Conservation (phyloP, 306 rosid species). For the Herpetospermum pedunculosum region DNA sequence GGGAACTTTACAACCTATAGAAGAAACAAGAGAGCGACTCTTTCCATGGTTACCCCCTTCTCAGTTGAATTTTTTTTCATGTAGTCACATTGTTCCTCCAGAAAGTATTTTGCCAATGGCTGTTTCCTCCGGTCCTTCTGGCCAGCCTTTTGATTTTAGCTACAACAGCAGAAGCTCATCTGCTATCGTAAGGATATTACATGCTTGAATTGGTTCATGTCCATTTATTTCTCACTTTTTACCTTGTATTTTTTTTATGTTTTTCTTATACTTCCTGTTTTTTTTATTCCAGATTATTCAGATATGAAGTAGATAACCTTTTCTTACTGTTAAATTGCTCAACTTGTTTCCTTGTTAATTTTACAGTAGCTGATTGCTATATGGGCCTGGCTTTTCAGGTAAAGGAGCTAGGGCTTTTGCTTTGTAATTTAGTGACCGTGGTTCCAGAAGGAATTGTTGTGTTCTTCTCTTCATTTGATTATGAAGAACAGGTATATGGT, state of each 20-base stretch:
- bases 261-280: neutral
- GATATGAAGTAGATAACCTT: neutral
- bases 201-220: constrained; percentile 7
- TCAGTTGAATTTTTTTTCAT: constrained; percentile 71
- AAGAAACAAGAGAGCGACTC: constrained; percentile 84
- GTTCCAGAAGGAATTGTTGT: constrained; percentile 89
- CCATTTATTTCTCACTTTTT: neutral
- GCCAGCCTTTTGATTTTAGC: constrained; percentile 77
- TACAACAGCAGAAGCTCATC: constrained; percentile 60
- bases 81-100: constrained; percentile 77
- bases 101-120: constrained; percentile 79
- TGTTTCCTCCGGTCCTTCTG: constrained; percentile 79
- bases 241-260: neutral
- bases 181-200: constrained; percentile 34
- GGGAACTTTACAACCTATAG: constrained; percentile 88
- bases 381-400: constrained; percentile 39
- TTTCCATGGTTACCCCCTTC: constrained; percentile 60
- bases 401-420: constrained; percentile 66
- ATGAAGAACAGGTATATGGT: constrained; percentile 62
- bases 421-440: constrained; percentile 66
- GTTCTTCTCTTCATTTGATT: constrained; percentile 92
- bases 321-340: neutral
- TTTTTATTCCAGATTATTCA: neutral
- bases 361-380: constrained; percentile 11
- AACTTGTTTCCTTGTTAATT: neutral